A percentile compares a stretch with the other conserved stretches of the same genome.
phyloP scores from a whole-genome alignment of 164 flowering plant genomes.

The Pachysandra terminalis region DNA sequence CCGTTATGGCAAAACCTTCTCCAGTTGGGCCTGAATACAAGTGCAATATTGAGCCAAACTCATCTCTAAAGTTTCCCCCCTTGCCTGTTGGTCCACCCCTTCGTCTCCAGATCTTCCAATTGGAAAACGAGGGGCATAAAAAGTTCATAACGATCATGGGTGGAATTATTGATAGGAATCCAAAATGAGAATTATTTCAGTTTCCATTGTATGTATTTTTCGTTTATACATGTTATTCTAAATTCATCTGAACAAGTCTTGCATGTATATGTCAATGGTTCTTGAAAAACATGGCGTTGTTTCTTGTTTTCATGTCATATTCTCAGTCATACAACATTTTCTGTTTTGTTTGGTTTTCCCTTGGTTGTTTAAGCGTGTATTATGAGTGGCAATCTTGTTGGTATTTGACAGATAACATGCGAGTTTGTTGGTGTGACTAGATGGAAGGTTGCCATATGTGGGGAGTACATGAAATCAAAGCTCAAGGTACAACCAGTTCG shows the following conservation, averaged over 20 bases:
- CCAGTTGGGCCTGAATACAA: no score
- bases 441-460: constrained; percentile 98
- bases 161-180: no score
- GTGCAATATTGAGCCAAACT: no score
- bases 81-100: no score
- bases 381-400: neutral
- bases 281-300: no score
- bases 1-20: no score
- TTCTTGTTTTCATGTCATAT: neutral
- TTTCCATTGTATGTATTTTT: neutral
- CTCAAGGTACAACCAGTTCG: constrained; percentile 43
- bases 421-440: constrained; percentile 76
- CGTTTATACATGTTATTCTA: neutral
- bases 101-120: no score
- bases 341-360: neutral
- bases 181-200: neutral
- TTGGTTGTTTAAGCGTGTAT: neutral
- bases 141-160: no score
- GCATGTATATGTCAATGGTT: neutral
- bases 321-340: no score
- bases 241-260: neutral
- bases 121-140: no score
- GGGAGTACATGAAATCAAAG: constrained; percentile 89
- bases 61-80: no score
- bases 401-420: constrained; percentile 56